Evolutionary conservation across 2,329 filamentous ascomycete genomes (phyloP).

Genomic region (Xylaria sp.): DNA sequence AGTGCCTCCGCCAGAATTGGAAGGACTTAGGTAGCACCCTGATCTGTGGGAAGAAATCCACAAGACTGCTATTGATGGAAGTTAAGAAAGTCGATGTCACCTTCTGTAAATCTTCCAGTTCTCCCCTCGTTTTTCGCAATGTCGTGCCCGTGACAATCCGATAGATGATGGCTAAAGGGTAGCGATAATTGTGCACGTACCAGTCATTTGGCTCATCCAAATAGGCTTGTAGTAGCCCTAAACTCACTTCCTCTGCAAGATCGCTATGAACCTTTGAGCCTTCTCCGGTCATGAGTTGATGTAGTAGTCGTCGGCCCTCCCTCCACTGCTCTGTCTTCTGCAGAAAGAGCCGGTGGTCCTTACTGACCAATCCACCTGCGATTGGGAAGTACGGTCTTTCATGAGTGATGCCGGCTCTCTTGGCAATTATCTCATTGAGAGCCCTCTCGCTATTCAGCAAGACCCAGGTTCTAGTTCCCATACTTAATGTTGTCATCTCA

Average conservation of each 20-base stretch:
- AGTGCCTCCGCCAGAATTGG: constrained; percentile 51
- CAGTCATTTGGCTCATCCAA: constrained; percentile 50
- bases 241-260: constrained; percentile 53
- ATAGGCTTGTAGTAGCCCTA: constrained; percentile 52
- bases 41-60: constrained; percentile 55
- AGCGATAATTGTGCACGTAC: constrained; percentile 56
- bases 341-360: constrained; percentile 49
- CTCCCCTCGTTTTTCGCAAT: constrained; percentile 47
- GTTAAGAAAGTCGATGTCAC: constrained; percentile 52
- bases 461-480: constrained; percentile 55
- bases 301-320: constrained; percentile 54
- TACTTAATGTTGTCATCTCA: constrained; percentile 47
- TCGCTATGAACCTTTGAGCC: constrained; percentile 49
- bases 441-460: constrained; percentile 56
- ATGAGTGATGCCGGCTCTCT: constrained; percentile 51
- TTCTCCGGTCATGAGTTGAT: constrained; percentile 51
- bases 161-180: constrained; percentile 53
- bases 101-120: constrained; percentile 54
- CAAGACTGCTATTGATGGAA: constrained; percentile 50
- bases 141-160: constrained; percentile 52
- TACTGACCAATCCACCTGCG: constrained; percentile 53
- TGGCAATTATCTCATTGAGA: constrained; percentile 53
- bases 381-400: constrained; percentile 51
- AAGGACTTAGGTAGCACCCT: constrained; percentile 48
- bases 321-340: constrained; percentile 51